phyloP scores from a whole-genome alignment of 306 rosid species.

The Dryas drummondii region DNA sequence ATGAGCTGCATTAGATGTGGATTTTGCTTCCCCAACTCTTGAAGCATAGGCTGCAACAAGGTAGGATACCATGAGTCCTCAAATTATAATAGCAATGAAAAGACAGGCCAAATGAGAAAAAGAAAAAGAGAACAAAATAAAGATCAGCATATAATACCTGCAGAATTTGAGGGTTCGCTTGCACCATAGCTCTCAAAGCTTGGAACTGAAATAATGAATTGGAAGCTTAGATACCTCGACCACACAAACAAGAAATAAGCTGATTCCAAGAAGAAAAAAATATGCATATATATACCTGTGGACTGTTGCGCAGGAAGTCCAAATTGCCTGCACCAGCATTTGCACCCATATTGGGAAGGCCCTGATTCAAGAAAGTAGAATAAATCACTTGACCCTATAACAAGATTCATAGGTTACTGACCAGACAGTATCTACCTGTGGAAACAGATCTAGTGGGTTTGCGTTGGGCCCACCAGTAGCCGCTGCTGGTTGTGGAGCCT shows the following conservation, averaged over 20 bases:
- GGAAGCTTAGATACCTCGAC: neutral
- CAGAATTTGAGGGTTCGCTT: slow-evolving; percentile 44
- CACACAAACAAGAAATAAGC: neutral
- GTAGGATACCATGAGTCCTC: neutral
- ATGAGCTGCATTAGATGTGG: slow-evolving; percentile 44
- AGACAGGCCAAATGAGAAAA: neutral
- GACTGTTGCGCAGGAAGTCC: slow-evolving; percentile 47
- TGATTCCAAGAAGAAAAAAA: neutral
- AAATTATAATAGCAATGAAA: neutral
- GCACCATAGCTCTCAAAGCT: slow-evolving; percentile 49
- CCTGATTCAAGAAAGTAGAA: slow-evolving; percentile 25
- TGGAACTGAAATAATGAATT: slow-evolving; percentile 31
- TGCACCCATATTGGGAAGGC: slow-evolving; percentile 41
- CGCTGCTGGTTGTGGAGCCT: slow-evolving; percentile 22
- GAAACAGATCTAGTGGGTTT: slow-evolving; percentile 47
- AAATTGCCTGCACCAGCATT: slow-evolving; percentile 38
- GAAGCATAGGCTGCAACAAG: slow-evolving; percentile 46
- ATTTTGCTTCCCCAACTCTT: slow-evolving; percentile 45
- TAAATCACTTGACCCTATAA: neutral
- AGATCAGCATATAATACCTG: slow-evolving; percentile 29
- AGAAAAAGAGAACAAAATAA: neutral
- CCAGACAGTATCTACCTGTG: slow-evolving; percentile 29
- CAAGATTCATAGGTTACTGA: neutral
- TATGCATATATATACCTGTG: slow-evolving; percentile 25
- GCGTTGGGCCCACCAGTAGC: slow-evolving; percentile 38